Base-by-base conservation (phyloP, 345 rosid species). In the Physaria fendleri region DNA sequence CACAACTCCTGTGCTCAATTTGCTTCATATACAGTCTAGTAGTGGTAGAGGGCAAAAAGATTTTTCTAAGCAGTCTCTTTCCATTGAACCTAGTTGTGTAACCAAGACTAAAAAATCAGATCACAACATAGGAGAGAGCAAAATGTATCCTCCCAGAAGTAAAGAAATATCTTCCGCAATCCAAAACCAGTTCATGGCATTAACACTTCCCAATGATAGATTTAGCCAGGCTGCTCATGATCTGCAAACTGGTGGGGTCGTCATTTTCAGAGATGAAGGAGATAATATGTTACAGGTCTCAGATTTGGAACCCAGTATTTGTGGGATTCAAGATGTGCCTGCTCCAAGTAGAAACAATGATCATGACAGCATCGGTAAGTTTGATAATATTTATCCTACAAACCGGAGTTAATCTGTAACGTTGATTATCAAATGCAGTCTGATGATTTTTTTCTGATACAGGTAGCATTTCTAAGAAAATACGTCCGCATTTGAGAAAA, bases 291-390 rank as follows among this genome's bases (percentile, higher is more conserved):
- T 66, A 27, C 58, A 21, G 6, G 27, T 22, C 56, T 23, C 71
- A 46, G 64, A 39, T 27, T 22, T 47, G 33, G 35, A 58, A 66
- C 28, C 25, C 32, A 28, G 32, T 7, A 35, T 3, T 37, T 65
- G 48, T 56, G 38, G 49, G 39, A 45, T 27, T 42, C 49, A 2
- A 37, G 38, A 66, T 34, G 28, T 33, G 33, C 35, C 15, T 2
- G 25, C 53, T 44, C 38, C 62, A 44, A 65, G 23, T 24, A 45
- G 35, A 25, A 8, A 24, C 69, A 8, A 33, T 33, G 37, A 53
- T 42, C 69, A 64, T 32, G 45, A 64, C 15, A 64, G 33, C 35
- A 33, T 33, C 3, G 28, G 69, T 64, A 43, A 53, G 61, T 43
- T 23, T 14, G 13, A 41, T 64, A 52, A 10, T 51, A 18, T 16